Conservation (phyloP, 2,329 filamentous ascomycete species). For the Aspergillus melleus region DNA sequence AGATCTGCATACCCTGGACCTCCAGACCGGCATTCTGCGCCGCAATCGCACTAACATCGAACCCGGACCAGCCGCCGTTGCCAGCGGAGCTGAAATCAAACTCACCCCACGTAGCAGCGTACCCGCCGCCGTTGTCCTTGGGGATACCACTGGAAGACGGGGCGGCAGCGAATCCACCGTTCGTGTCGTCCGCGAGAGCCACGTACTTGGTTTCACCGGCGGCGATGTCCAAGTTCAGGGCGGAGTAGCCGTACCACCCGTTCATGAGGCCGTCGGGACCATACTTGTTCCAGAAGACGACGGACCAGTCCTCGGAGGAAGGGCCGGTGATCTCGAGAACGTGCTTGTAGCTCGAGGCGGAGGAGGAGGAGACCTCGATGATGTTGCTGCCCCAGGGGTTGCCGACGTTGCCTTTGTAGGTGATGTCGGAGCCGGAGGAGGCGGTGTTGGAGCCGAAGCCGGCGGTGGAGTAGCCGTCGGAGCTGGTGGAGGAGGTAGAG, state of each 20-base stretch:
- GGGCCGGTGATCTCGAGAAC: conserved; percentile 36
- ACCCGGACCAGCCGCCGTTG: conserved; percentile 35
- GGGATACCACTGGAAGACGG: conserved; percentile 22
- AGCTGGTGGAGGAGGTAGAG: conserved; percentile 18
- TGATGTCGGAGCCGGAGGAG: conserved; percentile 23
- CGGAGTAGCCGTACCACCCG: conserved; percentile 38
- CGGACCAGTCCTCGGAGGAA: conserved; percentile 33
- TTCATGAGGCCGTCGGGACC: conserved; percentile 33
- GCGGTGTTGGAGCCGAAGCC: conserved; percentile 36
- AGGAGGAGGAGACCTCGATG: conserved; percentile 32
- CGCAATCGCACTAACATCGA: conserved; percentile 36
- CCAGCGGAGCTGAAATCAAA: conserved; percentile 32
- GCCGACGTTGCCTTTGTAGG: conserved; percentile 41
- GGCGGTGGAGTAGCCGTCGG: conserved; percentile 23
- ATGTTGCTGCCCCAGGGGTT: conserved; percentile 44
- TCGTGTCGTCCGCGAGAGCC: conserved; percentile 37
- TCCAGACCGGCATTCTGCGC: conserved; percentile 30
- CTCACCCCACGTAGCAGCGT: conserved; percentile 36
- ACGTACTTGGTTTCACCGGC: conserved; percentile 38
- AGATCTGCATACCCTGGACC: conserved; percentile 41
- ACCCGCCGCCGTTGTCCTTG: conserved; percentile 27
- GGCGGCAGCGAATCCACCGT: conserved; percentile 36
- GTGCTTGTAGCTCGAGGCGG: conserved; percentile 37
- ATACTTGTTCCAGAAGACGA: conserved; percentile 44
- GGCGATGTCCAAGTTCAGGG: conserved; percentile 31